Evolutionary conservation across 2,329 filamentous ascomycete genomes (phyloP), one percentile per base, ranked within the genome.

Genomic region (Arthroderma sp.): DNA sequence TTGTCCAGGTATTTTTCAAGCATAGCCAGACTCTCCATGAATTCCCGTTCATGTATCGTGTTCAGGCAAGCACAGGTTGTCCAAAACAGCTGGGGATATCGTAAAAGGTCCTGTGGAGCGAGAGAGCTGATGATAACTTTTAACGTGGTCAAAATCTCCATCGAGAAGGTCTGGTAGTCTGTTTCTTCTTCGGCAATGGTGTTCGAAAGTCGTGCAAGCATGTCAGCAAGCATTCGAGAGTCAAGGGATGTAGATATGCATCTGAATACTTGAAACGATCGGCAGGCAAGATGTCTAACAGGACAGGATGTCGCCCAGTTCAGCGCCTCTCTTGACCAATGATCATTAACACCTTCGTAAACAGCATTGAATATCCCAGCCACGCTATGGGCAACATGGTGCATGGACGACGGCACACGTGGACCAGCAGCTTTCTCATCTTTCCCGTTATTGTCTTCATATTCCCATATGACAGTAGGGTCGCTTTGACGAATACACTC

Each of bases 81-180:
- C 94, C 94, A 98, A 72, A 98, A 97, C 0, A 98, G 77, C 66
- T 97, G 91, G 1, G 93, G 93, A 63, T 95, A 96, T n/a, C 84
- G 83, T 52, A 95, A 73, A 1, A 98, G 78, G 67, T 91, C 86
- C 38, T 86, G 81, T 0, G 86, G 79, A 19, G 91, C 85, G 28
- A 97, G 76, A 57, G 91, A 93, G 63, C 84, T 81, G 58, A 98
- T 95, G 47, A 98, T 86, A 0, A 90, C 90, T 67, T 94, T 91
- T 55, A 98, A 72, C 0, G 94, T 98, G 0, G 91, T 96, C 56
- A 98, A 73, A 58, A 98, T 97, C 68, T 98, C 94, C 85, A 97
- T 91, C 0, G 93, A 94, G 66, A 98, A 98, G 0, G 90, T 91
- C 66, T 96, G 89, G 56, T 96, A 95, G 72, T 97, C 91, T 0